phyloP scores from a whole-genome alignment of 495 filamentous ascomycete species.

The Neurospora tetraspora region DNA sequence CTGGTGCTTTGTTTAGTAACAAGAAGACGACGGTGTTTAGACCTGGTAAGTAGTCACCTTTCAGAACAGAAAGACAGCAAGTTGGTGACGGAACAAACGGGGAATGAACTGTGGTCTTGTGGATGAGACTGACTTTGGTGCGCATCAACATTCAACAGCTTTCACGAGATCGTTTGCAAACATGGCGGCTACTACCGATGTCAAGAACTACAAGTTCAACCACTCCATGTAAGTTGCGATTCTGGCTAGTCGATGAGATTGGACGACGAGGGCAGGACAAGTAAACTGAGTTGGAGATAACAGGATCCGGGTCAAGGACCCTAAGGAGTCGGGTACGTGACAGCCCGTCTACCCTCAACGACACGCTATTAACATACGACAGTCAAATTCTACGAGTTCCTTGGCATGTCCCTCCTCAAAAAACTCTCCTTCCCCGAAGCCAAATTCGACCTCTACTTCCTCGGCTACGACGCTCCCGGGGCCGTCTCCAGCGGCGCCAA shows the following conservation, averaged over 20 bases:
- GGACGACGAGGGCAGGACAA: constrained; percentile 2
- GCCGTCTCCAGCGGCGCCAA: constrained; percentile 50
- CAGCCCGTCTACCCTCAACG: background rate
- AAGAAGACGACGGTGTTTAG: constrained; percentile 3
- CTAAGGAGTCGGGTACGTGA: constrained; percentile 60
- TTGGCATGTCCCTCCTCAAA: constrained; percentile 77
- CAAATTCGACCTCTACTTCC: constrained; percentile 86
- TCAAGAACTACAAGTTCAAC: constrained; percentile 79
- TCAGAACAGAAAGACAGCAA: too few species aligned
- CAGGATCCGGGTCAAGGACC: constrained; percentile 93
- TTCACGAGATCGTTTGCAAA: constrained; percentile 25
- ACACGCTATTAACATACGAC: background rate
- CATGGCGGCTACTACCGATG: constrained; percentile 64
- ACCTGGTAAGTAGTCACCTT: too few species aligned
- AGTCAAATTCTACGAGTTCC: constrained; percentile 91
- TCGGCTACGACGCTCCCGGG: constrained; percentile 57
- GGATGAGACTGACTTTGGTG: background rate
- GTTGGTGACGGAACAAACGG: too few species aligned
- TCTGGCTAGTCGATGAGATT: background rate
- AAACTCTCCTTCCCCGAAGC: constrained; percentile 61
- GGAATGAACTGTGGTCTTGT: too few species aligned
- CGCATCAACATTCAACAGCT: background rate
- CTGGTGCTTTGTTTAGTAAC: constrained; percentile 1
- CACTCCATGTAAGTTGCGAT: constrained; percentile 54
- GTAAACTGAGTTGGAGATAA: constrained; percentile 18